Percentiles rank a stretch among this genome's conserved stretches.
phyloP scores from a whole-genome alignment of 2,329 filamentous ascomycete genomes.

The Nemania sp. region DNA sequence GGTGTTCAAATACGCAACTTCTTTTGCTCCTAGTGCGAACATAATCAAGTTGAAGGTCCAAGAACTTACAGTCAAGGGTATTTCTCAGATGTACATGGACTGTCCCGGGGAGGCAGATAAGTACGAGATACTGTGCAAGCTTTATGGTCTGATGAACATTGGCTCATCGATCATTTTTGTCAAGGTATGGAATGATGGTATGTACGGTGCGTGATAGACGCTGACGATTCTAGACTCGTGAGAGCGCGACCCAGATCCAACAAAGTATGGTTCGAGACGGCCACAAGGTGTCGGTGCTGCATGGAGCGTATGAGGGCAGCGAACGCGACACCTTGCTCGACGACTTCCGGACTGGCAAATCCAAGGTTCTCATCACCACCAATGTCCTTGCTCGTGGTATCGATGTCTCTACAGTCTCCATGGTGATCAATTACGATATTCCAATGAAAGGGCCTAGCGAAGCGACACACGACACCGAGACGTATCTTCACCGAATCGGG shows the following conservation, averaged over 20 bases:
- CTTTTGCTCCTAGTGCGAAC: slow-evolving; percentile 85
- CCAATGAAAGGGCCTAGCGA: slow-evolving; percentile 78
- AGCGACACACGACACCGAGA: slow-evolving; percentile 85
- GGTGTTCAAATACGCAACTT: slow-evolving; percentile 80
- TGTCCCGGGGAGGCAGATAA: slow-evolving; percentile 82
- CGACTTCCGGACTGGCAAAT: slow-evolving; percentile 81
- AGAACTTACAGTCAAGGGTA: slow-evolving; percentile 93
- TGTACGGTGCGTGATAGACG: neutral
- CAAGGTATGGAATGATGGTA: slow-evolving; percentile 58
- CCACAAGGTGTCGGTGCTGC: slow-evolving; percentile 88
- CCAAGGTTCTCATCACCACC: slow-evolving; percentile 96
- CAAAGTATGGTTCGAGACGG: slow-evolving; percentile 84
- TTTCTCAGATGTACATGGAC: slow-evolving; percentile 97
- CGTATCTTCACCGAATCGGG: slow-evolving; percentile 96
- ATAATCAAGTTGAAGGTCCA: slow-evolving; percentile 85
- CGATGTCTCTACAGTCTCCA: slow-evolving; percentile 86
- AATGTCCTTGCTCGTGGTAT: slow-evolving; percentile 97
- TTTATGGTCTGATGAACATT: slow-evolving; percentile 95
- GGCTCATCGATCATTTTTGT: slow-evolving; percentile 98
- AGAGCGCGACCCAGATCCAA: slow-evolving; percentile 84
- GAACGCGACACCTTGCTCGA: slow-evolving; percentile 85
- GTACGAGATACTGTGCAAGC: slow-evolving; percentile 84
- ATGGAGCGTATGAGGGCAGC: slow-evolving; percentile 81
- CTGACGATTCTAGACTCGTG: slow-evolving; percentile 66
- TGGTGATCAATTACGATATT: slow-evolving; percentile 98